These are phyloP conservation scores for Trichophyton benhamiae DNA, from an alignment of 2,329 filamentous ascomycete genomes.

Conservation along the genomic window DNA sequence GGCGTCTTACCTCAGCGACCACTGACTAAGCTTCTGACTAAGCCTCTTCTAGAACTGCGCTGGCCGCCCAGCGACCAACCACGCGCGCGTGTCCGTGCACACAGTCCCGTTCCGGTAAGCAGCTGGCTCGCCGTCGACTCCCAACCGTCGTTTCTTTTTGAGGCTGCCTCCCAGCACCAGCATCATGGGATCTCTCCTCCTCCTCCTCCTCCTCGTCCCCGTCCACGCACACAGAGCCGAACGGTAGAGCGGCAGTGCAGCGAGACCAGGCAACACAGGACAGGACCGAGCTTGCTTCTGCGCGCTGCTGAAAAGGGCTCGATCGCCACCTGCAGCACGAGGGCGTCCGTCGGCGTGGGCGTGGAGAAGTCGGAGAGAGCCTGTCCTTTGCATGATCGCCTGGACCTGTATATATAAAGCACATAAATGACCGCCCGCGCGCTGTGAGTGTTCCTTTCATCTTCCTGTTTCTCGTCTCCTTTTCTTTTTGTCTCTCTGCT, in stretches of 20 bases:
- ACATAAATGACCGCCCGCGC: not conserved
- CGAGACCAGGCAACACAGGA: too few relatives aligned
- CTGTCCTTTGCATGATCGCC: too few relatives aligned
- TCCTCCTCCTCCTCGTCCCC: not conserved
- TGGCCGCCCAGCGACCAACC: slow-evolving; percentile 6
- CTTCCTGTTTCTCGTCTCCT: not conserved
- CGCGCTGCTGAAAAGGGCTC: not conserved
- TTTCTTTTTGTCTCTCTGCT: not conserved
- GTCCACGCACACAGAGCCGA: too few relatives aligned
- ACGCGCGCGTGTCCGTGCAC: slow-evolving; percentile 10
- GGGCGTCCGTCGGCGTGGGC: not conserved
- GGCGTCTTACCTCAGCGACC: too few relatives aligned
- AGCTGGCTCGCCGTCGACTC: not conserved
- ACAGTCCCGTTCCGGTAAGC: slow-evolving; percentile 11
- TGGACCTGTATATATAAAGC: too few relatives aligned
- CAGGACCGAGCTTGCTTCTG: not conserved
- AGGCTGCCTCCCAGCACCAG: not conserved
- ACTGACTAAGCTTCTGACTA: too few relatives aligned
- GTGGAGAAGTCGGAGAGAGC: not conserved
- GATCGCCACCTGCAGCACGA: not conserved
- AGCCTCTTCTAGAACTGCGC: too few relatives aligned
- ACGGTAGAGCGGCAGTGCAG: too few relatives aligned
- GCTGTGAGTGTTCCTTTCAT: not conserved
- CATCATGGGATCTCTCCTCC: not conserved
- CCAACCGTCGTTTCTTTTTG: not conserved